Evolutionary conservation across 495 filamentous ascomycete species (phyloP), one percentile per base, ranked within the genome.

Genomic region (Penicillium coprophilum): DNA sequence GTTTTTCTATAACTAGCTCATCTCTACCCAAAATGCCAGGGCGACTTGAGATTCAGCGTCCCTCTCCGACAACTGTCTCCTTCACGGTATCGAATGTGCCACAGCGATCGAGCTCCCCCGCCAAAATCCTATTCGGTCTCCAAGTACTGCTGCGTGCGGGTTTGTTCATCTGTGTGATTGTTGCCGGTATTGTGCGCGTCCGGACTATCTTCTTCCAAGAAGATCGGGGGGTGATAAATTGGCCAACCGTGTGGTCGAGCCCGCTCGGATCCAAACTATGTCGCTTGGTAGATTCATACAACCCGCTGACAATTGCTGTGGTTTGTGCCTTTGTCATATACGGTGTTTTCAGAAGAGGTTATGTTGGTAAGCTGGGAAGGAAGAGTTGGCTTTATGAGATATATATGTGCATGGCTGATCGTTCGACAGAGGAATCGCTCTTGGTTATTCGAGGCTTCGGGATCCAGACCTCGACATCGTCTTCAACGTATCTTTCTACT

Each of bases 381-480:
- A 23, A 20, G 6, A 19, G 19, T 5, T 46, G 19, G 11, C 43
- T 32, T 38, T 10, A 6, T 21, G 19, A 6, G 15, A n/a, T 43
- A 15, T 47, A n/a, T 43, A 15, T 47, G 24, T 62, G 53, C 64
- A 65, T 61, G 47, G 62, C 21, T 59, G 76, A 52, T 63, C 63
- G 51, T 2, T 47, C 48, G 50, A 71, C 74, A 74, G 87, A 93
- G 68, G 94, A 97, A 75, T 89, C 87, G 1, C 82, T 99, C 7
- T 80, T 97, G 1, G 90, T 96, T 11, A 85, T 99, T 53, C 85
- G 91, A 38, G 88, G 91, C 17, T 80, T 99, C 15, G 94, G 94
- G 3, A 89, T 99, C 53, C 94, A 99, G 69, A 97, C 91, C 4
- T 84, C 82, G 6, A 89, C 87, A 0, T 83, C 82, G 20, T 85